Evolutionary conservation across 371 early-diverging fungal species (phyloP).

Genomic region (Sanchytrium tribonematis): DNA sequence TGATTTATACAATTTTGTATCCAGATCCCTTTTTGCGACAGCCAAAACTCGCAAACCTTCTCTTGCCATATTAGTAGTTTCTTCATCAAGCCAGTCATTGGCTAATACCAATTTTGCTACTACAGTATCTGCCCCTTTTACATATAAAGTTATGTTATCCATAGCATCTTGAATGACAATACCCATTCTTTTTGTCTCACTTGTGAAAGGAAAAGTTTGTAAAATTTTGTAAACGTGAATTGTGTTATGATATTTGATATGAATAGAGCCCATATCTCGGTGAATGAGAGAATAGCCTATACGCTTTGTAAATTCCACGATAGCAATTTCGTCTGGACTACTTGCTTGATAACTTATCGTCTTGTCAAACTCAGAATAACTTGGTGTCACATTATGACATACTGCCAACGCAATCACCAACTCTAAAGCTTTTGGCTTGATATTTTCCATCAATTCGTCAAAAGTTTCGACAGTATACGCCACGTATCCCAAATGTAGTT

Average conservation of each 20-base stretch:
- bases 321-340: conserved; percentile 98
- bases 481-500: conserved; percentile 87
- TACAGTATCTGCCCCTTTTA: conserved; percentile 95
- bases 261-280: conserved; percentile 40
- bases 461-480: conserved; percentile 65
- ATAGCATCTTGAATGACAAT: conserved; percentile 55
- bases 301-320: conserved; percentile 78
- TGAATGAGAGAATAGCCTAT: conserved; percentile 57
- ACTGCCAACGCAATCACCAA: conserved; percentile 47
- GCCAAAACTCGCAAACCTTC: conserved; percentile 97
- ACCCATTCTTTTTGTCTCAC: conserved; percentile 96
- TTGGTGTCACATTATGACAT: conserved; percentile 71
- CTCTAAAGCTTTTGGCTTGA: conserved; percentile 8
- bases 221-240: conserved; percentile 38
- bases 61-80: conserved; percentile 93
- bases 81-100: conserved; percentile 94
- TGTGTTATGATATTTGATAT: conserved; percentile 18
- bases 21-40: conserved; percentile 54
- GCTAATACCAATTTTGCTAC: conserved; percentile 71
- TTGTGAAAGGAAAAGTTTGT: conserved; percentile 86
- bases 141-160: conserved; percentile 44
- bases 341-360: conserved; percentile 65
- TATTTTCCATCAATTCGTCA: conserved; percentile 43
- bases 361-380: conserved; percentile 21
- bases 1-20: too few species aligned